Conservation (phyloP, 192 early-diverging fungal species). For the Chytriomyces sp. region DNA sequence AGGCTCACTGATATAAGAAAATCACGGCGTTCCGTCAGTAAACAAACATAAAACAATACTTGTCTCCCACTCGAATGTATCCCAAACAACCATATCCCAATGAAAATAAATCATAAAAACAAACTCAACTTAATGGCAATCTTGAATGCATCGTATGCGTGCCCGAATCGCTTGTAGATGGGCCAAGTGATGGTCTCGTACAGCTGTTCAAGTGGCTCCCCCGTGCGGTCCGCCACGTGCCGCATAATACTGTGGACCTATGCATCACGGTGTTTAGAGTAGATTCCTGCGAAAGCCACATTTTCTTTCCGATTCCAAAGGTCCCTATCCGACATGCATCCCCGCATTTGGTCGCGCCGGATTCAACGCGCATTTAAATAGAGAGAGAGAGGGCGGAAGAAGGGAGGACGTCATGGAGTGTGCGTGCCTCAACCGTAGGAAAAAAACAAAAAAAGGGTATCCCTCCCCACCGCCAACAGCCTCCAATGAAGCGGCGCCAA, state of each 20-base stretch:
- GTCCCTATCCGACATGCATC: not conserved
- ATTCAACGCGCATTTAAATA: too few species aligned
- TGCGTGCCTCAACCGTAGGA: too few species aligned
- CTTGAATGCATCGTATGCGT: slow-evolving; percentile 98
- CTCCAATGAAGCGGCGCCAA: not conserved
- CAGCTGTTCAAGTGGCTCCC: slow-evolving; percentile 78
- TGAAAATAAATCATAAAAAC: slow-evolving; percentile 10
- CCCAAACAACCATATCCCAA: not conserved
- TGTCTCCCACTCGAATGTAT: not conserved
- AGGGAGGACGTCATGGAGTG: too few species aligned
- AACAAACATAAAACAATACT: not conserved
- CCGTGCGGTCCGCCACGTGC: slow-evolving; percentile 85
- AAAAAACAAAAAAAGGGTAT: too few species aligned
- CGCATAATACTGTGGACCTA: slow-evolving; percentile 78
- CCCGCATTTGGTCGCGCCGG: too few species aligned
- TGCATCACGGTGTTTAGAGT: not conserved
- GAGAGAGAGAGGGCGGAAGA: too few species aligned
- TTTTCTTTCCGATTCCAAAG: not conserved
- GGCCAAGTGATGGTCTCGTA: slow-evolving; percentile 91
- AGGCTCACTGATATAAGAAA: slow-evolving; percentile 65
- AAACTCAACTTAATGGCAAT: slow-evolving; percentile 74
- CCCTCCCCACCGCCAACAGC: not conserved
- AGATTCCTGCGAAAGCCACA: not conserved
- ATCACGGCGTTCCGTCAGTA: slow-evolving; percentile 12
- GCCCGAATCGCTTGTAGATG: slow-evolving; percentile 91